phyloP scores from a whole-genome alignment of 192 early-diverging fungal species.

The Helicostylum pulchrum region DNA sequence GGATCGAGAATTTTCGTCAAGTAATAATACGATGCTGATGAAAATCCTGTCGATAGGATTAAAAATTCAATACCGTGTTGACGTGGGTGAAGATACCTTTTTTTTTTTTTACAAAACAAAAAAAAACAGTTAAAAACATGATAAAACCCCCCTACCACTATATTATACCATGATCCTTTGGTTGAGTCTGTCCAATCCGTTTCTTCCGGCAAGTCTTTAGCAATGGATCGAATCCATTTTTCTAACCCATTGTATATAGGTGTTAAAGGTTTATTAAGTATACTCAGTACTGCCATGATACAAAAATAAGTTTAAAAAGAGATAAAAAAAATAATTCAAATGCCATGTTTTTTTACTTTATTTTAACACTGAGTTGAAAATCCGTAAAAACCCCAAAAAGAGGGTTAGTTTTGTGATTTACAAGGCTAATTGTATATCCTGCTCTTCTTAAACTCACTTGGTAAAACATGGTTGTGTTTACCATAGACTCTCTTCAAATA shows the following conservation, averaged over 20 bases:
- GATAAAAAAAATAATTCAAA: no score
- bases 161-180: conserved; percentile 45
- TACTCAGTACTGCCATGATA: background rate
- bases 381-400: no score
- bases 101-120: background rate
- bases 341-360: no score
- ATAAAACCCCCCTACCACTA: no score
- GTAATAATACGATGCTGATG: conserved; percentile 31
- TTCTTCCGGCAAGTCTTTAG: conserved; percentile 35
- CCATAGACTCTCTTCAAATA: no score
- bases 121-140: background rate
- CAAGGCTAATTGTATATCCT: no score
- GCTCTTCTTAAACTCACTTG: no score
- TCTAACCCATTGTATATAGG: background rate
- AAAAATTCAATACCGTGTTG: conserved; percentile 49
- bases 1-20: conserved; percentile 23
- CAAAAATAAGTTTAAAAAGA: no score
- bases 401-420: no score
- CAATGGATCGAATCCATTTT: background rate
- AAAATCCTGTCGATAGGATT: conserved; percentile 39
- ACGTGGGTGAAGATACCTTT: conserved; percentile 48
- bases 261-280: background rate
- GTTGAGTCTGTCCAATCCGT: conserved; percentile 47
- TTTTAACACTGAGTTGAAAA: no score
- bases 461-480: no score